Evolutionary conservation across 139 green algal species (phyloP), one percentile per base, ranked within the genome.

Genomic region (Tetradesmus lagerheimii): DNA sequence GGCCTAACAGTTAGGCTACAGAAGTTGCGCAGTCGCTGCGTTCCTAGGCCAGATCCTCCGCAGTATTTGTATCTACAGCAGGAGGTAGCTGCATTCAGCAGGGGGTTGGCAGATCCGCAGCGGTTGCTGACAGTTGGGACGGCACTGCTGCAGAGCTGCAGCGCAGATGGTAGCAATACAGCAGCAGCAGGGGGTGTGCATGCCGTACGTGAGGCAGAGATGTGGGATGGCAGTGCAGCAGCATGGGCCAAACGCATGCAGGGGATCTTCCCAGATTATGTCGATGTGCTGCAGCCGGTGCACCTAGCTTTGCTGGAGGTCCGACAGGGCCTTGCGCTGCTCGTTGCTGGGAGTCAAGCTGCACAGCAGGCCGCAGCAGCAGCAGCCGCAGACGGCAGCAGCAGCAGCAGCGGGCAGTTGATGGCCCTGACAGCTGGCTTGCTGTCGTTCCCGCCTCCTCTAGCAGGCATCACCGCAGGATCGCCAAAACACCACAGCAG

Each of bases 261-360:
- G 5, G 25, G 35, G 43, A 80, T 92, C 81, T 98, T 96, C 89
- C 90, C 90, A 0, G 76, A 82, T 43, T 99, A 99, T 90, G 41
- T 88, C 14, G 98, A 99, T 85, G 89, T 99, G 5, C 67, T 96
- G 31, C 93, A 98, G 91, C 98, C 98, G 4, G 87, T 99, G 34
- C 91, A 95, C 80, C 92, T 98, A 89, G 96, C 96, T 3, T 91
- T 97, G n/a, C 80, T 94, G 66, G 89, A 97, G 90, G 78, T 95
- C 41, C 78, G 93, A 35, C 94, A 94, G 45, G 96, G 96, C 20
- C 50, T 98, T 34, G 80, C 86, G 8, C 87, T 97, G 83, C 64
- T 97, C 87, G 45, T 38, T 0, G 89, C 82, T 1, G 91, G 85
- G 14, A 83, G 86, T 18, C 79, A 71, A 29, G 84, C 66, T 37